Evolutionary conservation across 169 alveolate genomes (phyloP).

Genomic region (Cryptosporidium ubiquitum): DNA sequence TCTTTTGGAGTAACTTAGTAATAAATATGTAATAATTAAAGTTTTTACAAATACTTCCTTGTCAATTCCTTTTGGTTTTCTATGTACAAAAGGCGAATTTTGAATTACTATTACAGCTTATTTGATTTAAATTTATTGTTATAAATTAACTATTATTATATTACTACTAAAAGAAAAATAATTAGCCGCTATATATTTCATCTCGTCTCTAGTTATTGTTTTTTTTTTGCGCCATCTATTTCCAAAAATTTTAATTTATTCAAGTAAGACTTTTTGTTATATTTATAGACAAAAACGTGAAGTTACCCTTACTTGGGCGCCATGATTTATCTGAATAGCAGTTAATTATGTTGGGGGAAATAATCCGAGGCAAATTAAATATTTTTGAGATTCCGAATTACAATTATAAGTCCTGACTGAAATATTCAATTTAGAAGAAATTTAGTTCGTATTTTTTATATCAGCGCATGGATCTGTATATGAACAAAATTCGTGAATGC

Average conservation of each 20-base stretch:
- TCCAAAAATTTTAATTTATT: neutral
- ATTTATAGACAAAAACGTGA: slow-evolving; percentile 34
- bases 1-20: neutral
- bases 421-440: neutral
- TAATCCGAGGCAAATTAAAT: neutral
- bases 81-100: neutral
- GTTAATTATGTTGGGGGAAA: slow-evolving; percentile 27
- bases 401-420: neutral
- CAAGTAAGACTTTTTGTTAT: neutral
- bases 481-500: slow-evolving; percentile 36
- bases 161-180: neutral
- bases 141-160: neutral
- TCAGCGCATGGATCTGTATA: slow-evolving; percentile 52
- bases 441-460: neutral
- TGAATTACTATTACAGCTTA: neutral
- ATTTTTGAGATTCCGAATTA: slow-evolving; percentile 6
- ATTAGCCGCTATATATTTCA: slow-evolving; percentile 20
- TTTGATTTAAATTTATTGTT: neutral
- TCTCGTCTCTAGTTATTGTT: slow-evolving; percentile 34
- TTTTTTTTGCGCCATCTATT: neutral
- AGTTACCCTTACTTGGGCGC: slow-evolving; percentile 41
- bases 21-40: neutral
- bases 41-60: neutral
- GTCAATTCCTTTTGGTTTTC: neutral
- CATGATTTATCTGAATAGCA: slow-evolving; percentile 14